Base-by-base conservation (phyloP, 768 basidiomycete species). In the Serendipita vermifera region DNA sequence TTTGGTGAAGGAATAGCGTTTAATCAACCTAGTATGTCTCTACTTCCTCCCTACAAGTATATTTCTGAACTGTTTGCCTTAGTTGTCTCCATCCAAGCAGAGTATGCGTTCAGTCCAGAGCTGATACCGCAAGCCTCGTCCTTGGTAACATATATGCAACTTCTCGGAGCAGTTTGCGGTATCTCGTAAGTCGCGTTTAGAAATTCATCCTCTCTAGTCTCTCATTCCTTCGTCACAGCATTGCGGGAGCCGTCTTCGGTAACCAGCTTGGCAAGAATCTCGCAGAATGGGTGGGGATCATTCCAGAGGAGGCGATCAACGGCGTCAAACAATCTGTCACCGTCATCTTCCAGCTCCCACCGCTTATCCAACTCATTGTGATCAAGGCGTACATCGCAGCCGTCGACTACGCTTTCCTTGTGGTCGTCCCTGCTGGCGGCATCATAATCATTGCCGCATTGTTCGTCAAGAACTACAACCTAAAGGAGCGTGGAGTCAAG, bases 41-140 rank as follows among this genome's bases (percentile, higher is more conserved):
- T n/a, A n/a, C n/a, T n/a, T n/a, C n/a, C n/a, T n/a, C 5, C 15
- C 15, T 26, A 20, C 39, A 7, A 20, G 22, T 51, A 26, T 9
- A 15, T 29, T 15, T 51, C 11, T 29, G 9, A 26, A 3, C 20
- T 51, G 3, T n/a, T n/a, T n/a, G n/a, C n/a, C n/a, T n/a, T n/a
- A n/a, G 65, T 73, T 65, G 61, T 71, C 38, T 66, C 70, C 5
- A 67, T 71, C 5, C 72, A 73, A 54, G 70, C 68, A 26, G 70
- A 71, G 32, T 65, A 68, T 40, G 63, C 62, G 22, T 57, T 62
- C 38, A 59, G 63, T 27, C 63, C 66, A 1, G 61, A 65, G 59
- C 56, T 70, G 41, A 64, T 72, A 41, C 65, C 70, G 2, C 64
- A 68, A 35, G 64, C 66, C 9, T 70, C 69, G 3, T 68, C 66